Conservation (phyloP, 1,284 basidiomycete species). For the Cryptococcus wingfieldii region DNA sequence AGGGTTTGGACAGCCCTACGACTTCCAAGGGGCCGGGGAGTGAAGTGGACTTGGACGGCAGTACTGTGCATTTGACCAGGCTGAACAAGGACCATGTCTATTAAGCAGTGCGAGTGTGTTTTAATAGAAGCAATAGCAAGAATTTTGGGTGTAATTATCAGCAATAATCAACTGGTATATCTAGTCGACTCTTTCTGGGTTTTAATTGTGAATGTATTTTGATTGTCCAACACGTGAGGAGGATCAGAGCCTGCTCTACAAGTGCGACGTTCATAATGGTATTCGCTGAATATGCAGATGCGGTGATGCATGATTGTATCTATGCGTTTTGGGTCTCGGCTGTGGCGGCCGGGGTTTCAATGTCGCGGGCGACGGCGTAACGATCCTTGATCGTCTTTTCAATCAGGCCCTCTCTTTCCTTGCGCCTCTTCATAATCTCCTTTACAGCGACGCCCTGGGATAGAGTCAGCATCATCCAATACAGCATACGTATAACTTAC, state of each 20-base stretch:
- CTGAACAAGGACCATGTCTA: conserved; percentile 7
- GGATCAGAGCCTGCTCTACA: too few relatives aligned
- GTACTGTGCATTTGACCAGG: conserved; percentile 22
- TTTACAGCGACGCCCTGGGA: conserved; percentile 41
- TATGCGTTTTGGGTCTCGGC: conserved; percentile 5
- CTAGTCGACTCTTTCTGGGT: too few relatives aligned
- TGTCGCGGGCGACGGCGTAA: background rate
- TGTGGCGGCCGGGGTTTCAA: background rate
- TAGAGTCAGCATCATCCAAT: background rate
- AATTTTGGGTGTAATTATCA: too few relatives aligned
- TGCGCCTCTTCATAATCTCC: conserved; percentile 47
- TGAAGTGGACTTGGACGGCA: conserved; percentile 16
- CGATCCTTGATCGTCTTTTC: background rate
- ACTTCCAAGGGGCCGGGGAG: conserved; percentile 15
- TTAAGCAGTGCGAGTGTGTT: too few relatives aligned
- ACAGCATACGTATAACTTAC: conserved; percentile 22
- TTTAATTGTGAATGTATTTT: too few relatives aligned
- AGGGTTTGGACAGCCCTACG: conserved; percentile 7
- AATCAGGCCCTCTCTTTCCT: background rate
- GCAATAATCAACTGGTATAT: background rate
- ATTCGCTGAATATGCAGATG: background rate
- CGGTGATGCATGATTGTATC: background rate
- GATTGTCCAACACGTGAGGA: too few relatives aligned
- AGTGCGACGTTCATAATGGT: too few relatives aligned
- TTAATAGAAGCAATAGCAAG: too few relatives aligned